These are phyloP conservation scores for Geranium incanum DNA, from an alignment of 441 rosid genomes.

Conservation along the genomic window DNA sequence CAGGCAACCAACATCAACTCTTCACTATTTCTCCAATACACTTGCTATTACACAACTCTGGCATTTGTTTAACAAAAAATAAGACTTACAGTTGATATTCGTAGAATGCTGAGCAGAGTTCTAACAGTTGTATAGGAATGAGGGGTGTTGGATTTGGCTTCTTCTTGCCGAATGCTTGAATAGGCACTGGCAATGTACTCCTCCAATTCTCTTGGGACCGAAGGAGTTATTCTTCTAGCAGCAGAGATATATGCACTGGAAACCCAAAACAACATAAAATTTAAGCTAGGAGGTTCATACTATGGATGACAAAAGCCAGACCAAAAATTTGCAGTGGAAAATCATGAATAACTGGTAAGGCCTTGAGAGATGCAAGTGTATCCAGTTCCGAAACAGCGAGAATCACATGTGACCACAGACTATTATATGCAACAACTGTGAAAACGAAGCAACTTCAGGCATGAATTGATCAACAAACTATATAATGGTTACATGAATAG, in stretches of 20 bases:
- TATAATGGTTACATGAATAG: background rate
- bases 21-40: constrained; percentile 8
- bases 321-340: background rate
- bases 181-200: constrained; percentile 94
- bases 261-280: constrained; percentile 16
- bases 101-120: constrained; percentile 89
- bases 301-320: constrained; percentile 1
- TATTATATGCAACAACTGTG: background rate
- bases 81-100: constrained; percentile 83
- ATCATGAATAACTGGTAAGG: background rate
- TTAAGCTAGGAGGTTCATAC: constrained; percentile 11
- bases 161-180: constrained; percentile 92
- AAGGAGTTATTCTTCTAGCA: constrained; percentile 83
- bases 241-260: constrained; percentile 90
- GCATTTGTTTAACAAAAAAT: constrained; percentile 3
- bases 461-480: background rate
- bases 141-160: constrained; percentile 79
- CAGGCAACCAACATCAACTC: constrained; percentile 17
- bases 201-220: constrained; percentile 76
- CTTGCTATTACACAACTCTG: constrained; percentile 9
- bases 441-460: background rate
- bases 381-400: background rate
- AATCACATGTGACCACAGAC: no score
- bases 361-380: background rate
- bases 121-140: constrained; percentile 96